Base-by-base conservation (phyloP, 1,139 yeast species). In the Yamadazyma membranifaciens region DNA sequence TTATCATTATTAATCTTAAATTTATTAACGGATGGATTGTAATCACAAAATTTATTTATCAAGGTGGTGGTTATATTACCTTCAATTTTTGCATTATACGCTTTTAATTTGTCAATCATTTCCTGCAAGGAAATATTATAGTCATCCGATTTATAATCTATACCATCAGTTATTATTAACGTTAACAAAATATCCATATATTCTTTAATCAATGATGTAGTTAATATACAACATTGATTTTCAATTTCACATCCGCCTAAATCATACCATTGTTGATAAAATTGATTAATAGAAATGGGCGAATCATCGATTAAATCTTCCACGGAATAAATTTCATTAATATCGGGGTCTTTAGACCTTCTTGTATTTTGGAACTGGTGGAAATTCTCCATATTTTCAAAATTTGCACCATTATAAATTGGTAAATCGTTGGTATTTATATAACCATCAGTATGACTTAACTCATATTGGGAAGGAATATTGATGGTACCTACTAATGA, bases 261-360 rank as follows among this genome's bases (percentile, higher is more conserved):
- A 1, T 59, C 59, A 40, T 66, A 60, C 88, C 92, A 86, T 25
- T 62, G 56, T 1, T 44, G 39, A 14, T 61, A 62, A 52, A 86
- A 83, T 56, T 85, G 85, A 1, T 41, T 48, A 1, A 55, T 60
- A 0, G 94, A 84, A 20, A 83, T 73, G 1, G 87, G 80, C 1
- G 84, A 73, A 38, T 68, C 62, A 4, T 60, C 59, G 4, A 66
- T 47, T 11, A 85, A 56, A 7, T 72, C 66, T 0, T 56, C 61
- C n/a, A 77, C 52, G 0, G 74, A 57, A 6, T 49, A 37, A 7
- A 10, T 10, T 17, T 31, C 36, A 12, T 17, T 12, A 15, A 14
- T 13, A 13, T 14, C n/a, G 6, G 14, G 12, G 7, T 20, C 7
- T 20, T 20, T 20, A 20, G 24, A 20, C 24, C 24, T 20, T 7